Evolutionary conservation across 441 rosid genomes (phyloP).

Genomic region (Pelargonium citronellum): DNA sequence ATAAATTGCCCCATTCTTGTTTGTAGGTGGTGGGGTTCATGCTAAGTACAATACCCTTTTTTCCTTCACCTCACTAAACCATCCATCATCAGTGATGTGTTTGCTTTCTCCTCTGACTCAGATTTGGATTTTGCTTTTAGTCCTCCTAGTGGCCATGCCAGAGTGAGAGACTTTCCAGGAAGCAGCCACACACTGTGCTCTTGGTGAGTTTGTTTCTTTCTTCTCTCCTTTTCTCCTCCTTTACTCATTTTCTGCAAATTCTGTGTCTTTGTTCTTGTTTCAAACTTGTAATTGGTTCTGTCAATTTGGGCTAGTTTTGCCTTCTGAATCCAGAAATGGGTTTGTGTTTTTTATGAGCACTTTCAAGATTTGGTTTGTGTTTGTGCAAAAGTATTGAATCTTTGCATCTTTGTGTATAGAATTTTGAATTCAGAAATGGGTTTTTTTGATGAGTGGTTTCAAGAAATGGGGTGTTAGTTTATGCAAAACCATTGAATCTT

Average conservation of each 20-base stretch:
- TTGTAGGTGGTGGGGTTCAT: conserved; percentile 24
- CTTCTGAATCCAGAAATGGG: conserved; percentile 16
- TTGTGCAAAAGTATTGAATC: neutral
- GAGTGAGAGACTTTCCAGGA: conserved; percentile 7
- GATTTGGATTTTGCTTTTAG: conserved; percentile 6
- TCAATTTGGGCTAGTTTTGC: neutral
- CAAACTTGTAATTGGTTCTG: neutral
- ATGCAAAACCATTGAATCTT: conserved; percentile 2
- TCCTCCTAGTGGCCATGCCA: neutral
- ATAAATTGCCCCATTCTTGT: conserved; percentile 9
- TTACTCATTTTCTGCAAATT: neutral
- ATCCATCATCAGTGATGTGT: neutral
- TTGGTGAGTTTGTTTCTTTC: conserved; percentile 1
- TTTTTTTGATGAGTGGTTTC: conserved; percentile 9
- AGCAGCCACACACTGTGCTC: conserved; percentile 3
- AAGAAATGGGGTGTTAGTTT: conserved; percentile 18
- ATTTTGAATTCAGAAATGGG: neutral
- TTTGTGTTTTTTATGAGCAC: neutral
- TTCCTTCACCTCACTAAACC: conserved; percentile 4
- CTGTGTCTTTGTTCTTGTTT: neutral
- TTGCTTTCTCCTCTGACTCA: conserved; percentile 8
- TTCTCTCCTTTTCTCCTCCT: neutral
- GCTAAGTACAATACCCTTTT: conserved; percentile 20
- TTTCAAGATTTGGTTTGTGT: conserved; percentile 18
- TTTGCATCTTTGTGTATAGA: neutral